Conservation (phyloP, 331 rosid genomes). For the Pyrus hybrid region DNA sequence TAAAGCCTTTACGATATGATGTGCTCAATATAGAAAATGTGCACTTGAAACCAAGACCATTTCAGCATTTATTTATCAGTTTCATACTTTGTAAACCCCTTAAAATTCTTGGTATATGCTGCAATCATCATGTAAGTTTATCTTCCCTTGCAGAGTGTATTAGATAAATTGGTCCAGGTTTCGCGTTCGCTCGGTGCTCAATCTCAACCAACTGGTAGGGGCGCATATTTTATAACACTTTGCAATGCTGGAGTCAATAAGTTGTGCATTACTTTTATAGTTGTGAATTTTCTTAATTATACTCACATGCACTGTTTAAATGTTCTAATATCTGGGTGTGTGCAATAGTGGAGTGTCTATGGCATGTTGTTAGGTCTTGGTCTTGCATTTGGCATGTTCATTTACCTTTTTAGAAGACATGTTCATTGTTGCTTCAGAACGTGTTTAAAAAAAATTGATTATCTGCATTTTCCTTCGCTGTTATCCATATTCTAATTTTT, state of each 20-base stretch:
- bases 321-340: background rate
- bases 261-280: background rate
- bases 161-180: constrained; percentile 69
- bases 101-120: background rate
- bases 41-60: background rate
- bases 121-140: background rate
- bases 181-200: constrained; percentile 52
- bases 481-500: background rate
- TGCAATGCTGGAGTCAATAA: background rate
- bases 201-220: constrained; percentile 45
- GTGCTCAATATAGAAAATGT: background rate
- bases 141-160: constrained; percentile 42
- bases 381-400: background rate
- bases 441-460: background rate
- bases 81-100: background rate
- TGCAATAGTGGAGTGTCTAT: background rate
- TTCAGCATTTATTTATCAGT: background rate
- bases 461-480: background rate
- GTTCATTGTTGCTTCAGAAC: background rate
- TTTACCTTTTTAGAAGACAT: background rate
- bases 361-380: background rate
- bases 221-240: background rate
- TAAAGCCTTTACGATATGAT: background rate
- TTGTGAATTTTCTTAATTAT: background rate
- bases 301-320: background rate